phyloP scores from a whole-genome alignment of 345 rosid genomes.

The Gossypium longicalyx region DNA sequence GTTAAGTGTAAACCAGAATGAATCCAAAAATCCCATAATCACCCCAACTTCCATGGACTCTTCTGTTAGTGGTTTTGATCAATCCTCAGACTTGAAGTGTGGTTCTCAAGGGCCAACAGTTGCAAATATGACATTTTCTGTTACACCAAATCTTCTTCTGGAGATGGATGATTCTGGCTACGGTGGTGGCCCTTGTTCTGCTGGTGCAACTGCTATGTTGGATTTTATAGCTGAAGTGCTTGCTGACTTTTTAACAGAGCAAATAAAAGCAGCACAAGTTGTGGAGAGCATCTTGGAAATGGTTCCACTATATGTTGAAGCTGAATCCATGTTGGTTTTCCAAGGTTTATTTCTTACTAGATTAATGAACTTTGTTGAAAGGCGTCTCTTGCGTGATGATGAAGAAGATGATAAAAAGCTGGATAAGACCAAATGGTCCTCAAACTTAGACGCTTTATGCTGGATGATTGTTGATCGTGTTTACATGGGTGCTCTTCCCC shows the following conservation, averaged over 20 bases:
- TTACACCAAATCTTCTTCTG: constrained; percentile 66
- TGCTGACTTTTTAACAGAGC: constrained; percentile 87
- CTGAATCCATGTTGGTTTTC: constrained; percentile 80
- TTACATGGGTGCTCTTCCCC: constrained; percentile 96
- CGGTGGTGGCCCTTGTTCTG: constrained; percentile 99
- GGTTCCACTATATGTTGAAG: constrained; percentile 84
- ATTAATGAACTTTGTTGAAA: constrained; percentile 93
- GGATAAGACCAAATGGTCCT: constrained; percentile 88
- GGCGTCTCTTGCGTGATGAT: constrained; percentile 96
- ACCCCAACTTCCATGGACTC: constrained; percentile 69
- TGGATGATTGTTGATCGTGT: constrained; percentile 97
- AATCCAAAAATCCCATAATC: constrained; percentile 43
- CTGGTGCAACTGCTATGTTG: constrained; percentile 91
- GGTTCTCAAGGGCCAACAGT: constrained; percentile 52
- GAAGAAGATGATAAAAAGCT: constrained; percentile 94
- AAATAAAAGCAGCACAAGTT: constrained; percentile 74
- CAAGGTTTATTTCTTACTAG: constrained; percentile 94
- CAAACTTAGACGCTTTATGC: constrained; percentile 87
- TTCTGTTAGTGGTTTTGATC: constrained; percentile 63
- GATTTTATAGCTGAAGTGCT: constrained; percentile 98
- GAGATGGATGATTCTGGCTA: constrained; percentile 93
- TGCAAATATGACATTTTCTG: constrained; percentile 48
- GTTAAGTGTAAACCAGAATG: constrained; percentile 58
- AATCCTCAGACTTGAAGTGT: constrained; percentile 60
- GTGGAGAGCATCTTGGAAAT: constrained; percentile 83